phyloP scores from a whole-genome alignment of 768 basidiomycete species.

The Leucosporidium yakuticum region DNA sequence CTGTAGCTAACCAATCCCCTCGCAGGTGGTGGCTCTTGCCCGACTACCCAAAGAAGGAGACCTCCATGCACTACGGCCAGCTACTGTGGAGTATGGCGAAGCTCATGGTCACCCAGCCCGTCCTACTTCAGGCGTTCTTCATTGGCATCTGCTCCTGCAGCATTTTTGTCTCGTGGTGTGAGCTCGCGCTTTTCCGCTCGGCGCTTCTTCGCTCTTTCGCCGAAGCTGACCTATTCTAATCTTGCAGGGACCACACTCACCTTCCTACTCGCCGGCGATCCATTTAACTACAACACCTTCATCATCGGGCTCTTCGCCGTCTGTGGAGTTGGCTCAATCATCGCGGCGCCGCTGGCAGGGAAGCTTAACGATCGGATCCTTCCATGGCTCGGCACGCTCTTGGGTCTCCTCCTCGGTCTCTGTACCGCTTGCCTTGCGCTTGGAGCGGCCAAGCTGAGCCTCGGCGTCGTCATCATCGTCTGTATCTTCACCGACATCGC shows the following conservation, averaged over 20 bases:
- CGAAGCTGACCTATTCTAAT: no score
- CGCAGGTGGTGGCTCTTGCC: conserved; percentile 44
- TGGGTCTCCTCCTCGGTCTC: conserved; percentile 51
- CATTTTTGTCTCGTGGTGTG: conserved; percentile 17
- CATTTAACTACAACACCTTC: conserved; percentile 46
- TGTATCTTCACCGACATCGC: background rate
- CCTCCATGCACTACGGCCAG: conserved; percentile 44
- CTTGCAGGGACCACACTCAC: conserved; percentile 52
- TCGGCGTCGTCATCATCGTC: conserved; percentile 64
- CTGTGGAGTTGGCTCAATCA: conserved; percentile 43
- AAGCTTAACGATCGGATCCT: conserved; percentile 48
- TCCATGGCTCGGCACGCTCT: conserved; percentile 68
- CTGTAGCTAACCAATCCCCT: no score
- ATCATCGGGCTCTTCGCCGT: conserved; percentile 45
- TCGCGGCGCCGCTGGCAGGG: conserved; percentile 40
- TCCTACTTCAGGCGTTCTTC: conserved; percentile 57
- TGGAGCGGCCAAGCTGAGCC: conserved; percentile 62
- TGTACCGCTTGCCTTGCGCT: conserved; percentile 60
- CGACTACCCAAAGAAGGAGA: conserved; percentile 46
- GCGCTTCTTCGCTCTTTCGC: background rate
- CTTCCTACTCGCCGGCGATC: conserved; percentile 47
- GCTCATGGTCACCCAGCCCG: conserved; percentile 68
- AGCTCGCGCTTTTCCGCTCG: conserved; percentile 21
- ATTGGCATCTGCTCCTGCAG: conserved; percentile 36
- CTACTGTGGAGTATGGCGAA: conserved; percentile 59